Percentiles rank a stretch among this genome's conserved stretches.
Conservation (phyloP, 2,329 filamentous ascomycete genomes). For the Plenodomus lindquistii region DNA sequence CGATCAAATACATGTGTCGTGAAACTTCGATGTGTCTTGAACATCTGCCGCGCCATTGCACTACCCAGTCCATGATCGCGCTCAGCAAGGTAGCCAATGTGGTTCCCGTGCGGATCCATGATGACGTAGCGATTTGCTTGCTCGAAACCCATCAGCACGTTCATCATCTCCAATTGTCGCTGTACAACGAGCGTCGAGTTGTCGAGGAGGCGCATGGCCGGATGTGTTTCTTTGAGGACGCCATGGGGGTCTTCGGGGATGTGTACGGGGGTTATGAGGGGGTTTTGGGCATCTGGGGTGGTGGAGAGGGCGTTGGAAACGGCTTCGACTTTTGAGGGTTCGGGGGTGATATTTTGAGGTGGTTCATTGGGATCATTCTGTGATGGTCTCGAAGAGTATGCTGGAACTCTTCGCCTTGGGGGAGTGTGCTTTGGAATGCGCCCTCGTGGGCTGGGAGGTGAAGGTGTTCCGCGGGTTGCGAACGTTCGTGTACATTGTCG, state of each 20-base stretch:
- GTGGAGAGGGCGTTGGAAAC: conserved; percentile 52
- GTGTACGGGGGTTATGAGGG: conserved; percentile 62
- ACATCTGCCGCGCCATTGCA: conserved; percentile 62
- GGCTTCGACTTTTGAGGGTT: conserved; percentile 45
- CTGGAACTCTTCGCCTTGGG: conserved; percentile 11
- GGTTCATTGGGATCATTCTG: conserved; percentile 11
- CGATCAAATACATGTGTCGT: conserved; percentile 68
- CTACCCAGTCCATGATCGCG: conserved; percentile 63
- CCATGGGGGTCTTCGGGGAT: conserved; percentile 64
- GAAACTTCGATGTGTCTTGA: conserved; percentile 65
- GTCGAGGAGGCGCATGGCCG: conserved; percentile 60
- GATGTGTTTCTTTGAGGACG: conserved; percentile 62
- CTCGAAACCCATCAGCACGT: conserved; percentile 67
- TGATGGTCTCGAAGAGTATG: conserved; percentile 15
- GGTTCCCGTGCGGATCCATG: conserved; percentile 65
- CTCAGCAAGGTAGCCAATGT: conserved; percentile 67
- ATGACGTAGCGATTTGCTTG: conserved; percentile 69
- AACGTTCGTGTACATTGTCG: conserved; percentile 27
- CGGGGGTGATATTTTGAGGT: conserved; percentile 14
- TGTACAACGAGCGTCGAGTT: conserved; percentile 67
- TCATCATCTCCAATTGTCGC: conserved; percentile 68
- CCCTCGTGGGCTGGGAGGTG: conserved; percentile 26
- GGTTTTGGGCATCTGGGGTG: conserved; percentile 48
- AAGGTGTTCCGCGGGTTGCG: conserved; percentile 23
- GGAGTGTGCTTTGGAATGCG: conserved; percentile 23